A percentile compares a stretch with the other conserved stretches of the same genome.
These are phyloP conservation scores for Hanseniaspora clermontiae DNA, from an alignment of 805 yeast genomes.

Conservation along the genomic window DNA sequence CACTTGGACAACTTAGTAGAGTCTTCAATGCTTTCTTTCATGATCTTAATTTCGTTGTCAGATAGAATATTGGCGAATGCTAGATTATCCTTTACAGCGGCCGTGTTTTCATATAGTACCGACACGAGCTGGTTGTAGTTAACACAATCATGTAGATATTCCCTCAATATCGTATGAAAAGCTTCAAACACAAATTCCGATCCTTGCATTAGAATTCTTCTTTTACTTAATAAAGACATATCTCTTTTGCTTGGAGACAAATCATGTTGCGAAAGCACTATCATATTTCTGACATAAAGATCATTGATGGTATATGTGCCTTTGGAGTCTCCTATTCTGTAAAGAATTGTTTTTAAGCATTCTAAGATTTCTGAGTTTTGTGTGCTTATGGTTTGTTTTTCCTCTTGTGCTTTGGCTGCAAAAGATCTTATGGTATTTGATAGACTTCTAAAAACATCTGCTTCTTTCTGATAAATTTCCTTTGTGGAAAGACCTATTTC, in stretches of 20 bases:
- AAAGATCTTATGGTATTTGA: conserved; percentile 38
- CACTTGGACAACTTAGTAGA: not conserved
- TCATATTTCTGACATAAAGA: conserved; percentile 30
- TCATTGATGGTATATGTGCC: conserved; percentile 33
- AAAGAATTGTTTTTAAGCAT: conserved; percentile 25
- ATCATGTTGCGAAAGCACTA: conserved; percentile 16
- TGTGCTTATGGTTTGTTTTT: conserved; percentile 25
- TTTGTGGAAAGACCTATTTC: conserved; percentile 44
- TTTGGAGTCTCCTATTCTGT: conserved; percentile 27
- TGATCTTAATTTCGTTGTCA: not conserved
- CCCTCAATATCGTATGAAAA: conserved; percentile 1
- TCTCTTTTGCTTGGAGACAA: conserved; percentile 26
- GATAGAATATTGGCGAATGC: not conserved
- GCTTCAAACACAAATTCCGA: conserved; percentile 24
- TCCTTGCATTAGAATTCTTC: conserved; percentile 25
- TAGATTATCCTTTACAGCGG: not conserved
- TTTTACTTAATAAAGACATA: conserved; percentile 27
- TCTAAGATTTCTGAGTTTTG: conserved; percentile 24
- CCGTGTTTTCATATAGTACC: not conserved
- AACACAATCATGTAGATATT: conserved; percentile 3
- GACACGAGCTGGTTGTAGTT: not conserved
- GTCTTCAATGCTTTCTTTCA: not conserved
- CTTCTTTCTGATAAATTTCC: conserved; percentile 39
- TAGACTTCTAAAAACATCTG: conserved; percentile 37
- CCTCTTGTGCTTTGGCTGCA: conserved; percentile 28